Percentiles rank a stretch among this genome's conserved stretches.
phyloP scores from a whole-genome alignment of 1,139 yeast genomes.

The Arxiozyma bovina region DNA sequence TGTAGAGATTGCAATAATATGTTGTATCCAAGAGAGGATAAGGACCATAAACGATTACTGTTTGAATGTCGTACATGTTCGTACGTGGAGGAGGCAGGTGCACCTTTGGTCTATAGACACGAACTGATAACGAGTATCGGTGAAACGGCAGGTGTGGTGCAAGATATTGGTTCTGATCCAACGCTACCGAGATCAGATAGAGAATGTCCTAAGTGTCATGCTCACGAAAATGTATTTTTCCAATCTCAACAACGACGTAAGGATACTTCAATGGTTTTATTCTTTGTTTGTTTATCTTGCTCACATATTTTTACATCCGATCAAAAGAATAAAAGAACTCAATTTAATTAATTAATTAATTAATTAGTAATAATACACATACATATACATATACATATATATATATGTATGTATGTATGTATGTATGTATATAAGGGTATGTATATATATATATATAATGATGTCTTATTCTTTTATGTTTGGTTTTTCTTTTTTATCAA shows the following conservation, averaged over 20 bases:
- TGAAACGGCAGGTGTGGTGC: conserved; percentile 96
- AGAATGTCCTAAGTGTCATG: conserved; percentile 84
- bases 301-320: conserved; percentile 55
- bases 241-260: conserved; percentile 92
- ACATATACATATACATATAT: not conserved
- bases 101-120: conserved; percentile 84
- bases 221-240: conserved; percentile 88
- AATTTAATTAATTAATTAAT: conserved; percentile 24
- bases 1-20: conserved; percentile 95
- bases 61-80: conserved; percentile 94
- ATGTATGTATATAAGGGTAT: no score
- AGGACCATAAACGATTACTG: conserved; percentile 53
- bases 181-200: conserved; percentile 91
- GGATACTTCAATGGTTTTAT: conserved; percentile 91
- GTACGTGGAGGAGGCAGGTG: conserved; percentile 85
- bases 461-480: not conserved
- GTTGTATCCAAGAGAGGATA: conserved; percentile 98
- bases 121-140: conserved; percentile 79
- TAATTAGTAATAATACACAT: no score
- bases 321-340: conserved; percentile 31
- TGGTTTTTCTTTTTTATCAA: not conserved
- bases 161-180: conserved; percentile 93
- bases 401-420: not conserved
- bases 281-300: conserved; percentile 85
- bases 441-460: not conserved